Conservation (phyloP, 2,329 filamentous ascomycete species). For the Plenodomus tracheiphilus region DNA sequence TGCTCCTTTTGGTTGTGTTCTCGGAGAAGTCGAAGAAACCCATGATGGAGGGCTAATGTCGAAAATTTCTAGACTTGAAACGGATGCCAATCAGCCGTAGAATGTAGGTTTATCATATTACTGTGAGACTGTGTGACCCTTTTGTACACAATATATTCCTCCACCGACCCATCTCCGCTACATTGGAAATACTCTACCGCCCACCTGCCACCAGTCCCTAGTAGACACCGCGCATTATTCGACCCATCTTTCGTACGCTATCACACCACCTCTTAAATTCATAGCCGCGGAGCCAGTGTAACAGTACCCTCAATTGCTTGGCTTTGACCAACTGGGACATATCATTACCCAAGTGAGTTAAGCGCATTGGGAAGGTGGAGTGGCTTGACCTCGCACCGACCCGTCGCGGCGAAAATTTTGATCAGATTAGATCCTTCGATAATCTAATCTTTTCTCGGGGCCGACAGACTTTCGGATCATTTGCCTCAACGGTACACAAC, state of each 20-base stretch:
- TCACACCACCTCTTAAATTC: too few species aligned
- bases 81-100: background rate
- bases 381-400: background rate
- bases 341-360: background rate
- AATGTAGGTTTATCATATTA: background rate
- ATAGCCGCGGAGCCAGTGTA: too few species aligned
- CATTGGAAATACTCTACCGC: too few species aligned
- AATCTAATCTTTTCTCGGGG: slow-evolving; percentile 5
- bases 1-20: slow-evolving; percentile 8
- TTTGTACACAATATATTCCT: too few species aligned
- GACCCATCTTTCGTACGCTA: too few species aligned
- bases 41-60: slow-evolving; percentile 3
- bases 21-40: slow-evolving; percentile 10
- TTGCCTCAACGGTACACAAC: too few species aligned
- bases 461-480: too few species aligned
- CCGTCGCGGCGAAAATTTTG: slow-evolving; percentile 9
- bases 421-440: slow-evolving; percentile 13
- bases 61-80: too few species aligned
- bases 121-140: too few species aligned
- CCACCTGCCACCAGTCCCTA: too few species aligned
- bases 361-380: slow-evolving; percentile 2
- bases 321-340: background rate
- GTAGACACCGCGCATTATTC: too few species aligned
- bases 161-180: too few species aligned
- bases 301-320: slow-evolving; percentile 1